A percentile compares a stretch with the other conserved stretches of the same genome.
Conservation (phyloP, 179 eudicot species). For the Vitellaria paradoxa region DNA sequence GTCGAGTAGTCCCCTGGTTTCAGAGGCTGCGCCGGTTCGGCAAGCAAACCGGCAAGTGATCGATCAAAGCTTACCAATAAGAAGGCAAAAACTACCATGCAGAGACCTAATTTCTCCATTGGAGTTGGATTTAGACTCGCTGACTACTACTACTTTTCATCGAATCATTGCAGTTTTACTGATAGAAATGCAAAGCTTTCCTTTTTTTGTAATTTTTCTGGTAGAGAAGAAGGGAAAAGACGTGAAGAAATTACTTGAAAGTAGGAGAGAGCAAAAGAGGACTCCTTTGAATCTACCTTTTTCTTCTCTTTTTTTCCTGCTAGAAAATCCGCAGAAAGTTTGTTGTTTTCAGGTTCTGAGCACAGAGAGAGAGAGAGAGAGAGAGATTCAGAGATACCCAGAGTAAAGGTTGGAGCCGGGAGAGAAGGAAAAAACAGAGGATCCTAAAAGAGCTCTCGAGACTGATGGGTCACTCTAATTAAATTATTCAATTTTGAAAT, state of each 20-base stretch:
- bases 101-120: background rate
- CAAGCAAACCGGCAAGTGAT: conserved; percentile 37
- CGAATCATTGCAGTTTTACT: background rate
- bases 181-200: background rate
- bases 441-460: too few relatives aligned
- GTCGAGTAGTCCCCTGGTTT: conserved; percentile 40
- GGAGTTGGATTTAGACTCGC: background rate
- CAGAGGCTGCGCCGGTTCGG: conserved; percentile 71
- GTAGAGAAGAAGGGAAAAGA: background rate
- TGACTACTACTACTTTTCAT: background rate
- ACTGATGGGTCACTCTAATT: too few relatives aligned
- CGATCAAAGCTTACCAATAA: background rate
- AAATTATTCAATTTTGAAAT: too few relatives aligned
- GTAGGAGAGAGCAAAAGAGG: background rate
- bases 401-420: too few relatives aligned
- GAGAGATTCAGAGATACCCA: too few relatives aligned
- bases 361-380: too few relatives aligned
- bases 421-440: too few relatives aligned
- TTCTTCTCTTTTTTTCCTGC: background rate
- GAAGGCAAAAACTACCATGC: background rate
- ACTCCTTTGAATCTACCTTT: conserved; percentile 8
- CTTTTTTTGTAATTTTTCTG: background rate
- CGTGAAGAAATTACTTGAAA: background rate
- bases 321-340: background rate
- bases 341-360: too few relatives aligned